Conservation (phyloP, 2,329 filamentous ascomycete species). For the Hyphodiscus sp. region DNA sequence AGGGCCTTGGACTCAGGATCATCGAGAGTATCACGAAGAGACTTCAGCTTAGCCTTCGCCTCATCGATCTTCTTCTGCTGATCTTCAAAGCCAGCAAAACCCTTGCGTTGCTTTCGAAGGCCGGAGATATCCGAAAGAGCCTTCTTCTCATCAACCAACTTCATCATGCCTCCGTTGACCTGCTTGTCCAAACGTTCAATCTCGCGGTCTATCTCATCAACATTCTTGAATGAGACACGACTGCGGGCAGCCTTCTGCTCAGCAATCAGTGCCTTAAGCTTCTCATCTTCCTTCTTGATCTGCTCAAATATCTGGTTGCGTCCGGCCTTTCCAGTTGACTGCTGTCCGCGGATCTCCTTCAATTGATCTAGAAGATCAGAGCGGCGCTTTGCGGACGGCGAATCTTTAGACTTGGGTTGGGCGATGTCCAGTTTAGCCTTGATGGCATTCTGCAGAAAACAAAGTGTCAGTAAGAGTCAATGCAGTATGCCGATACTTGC, state of each 20-base stretch:
- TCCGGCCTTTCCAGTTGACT: conserved; percentile 79
- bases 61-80: conserved; percentile 85
- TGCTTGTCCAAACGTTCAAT: conserved; percentile 76
- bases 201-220: conserved; percentile 80
- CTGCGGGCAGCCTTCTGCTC: conserved; percentile 83
- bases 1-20: conserved; percentile 87
- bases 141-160: conserved; percentile 96
- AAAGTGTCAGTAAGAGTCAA: conserved; percentile 11
- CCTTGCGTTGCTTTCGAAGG: conserved; percentile 85
- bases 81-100: conserved; percentile 77
- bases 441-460: conserved; percentile 63
- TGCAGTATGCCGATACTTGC: background rate
- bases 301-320: conserved; percentile 76
- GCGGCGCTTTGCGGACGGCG: conserved; percentile 73
- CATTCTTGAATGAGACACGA: conserved; percentile 78
- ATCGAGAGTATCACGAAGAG: conserved; percentile 82
- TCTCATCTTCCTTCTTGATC: conserved; percentile 86
- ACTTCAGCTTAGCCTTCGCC: conserved; percentile 78
- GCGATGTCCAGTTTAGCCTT: conserved; percentile 84
- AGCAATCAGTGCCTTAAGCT: conserved; percentile 74
- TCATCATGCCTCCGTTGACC: conserved; percentile 86
- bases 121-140: conserved; percentile 74
- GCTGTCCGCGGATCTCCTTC: conserved; percentile 78
- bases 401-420: conserved; percentile 75
- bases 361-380: conserved; percentile 79